Conservation (phyloP, 192 early-diverging fungal species). For the Endogone sp. region DNA sequence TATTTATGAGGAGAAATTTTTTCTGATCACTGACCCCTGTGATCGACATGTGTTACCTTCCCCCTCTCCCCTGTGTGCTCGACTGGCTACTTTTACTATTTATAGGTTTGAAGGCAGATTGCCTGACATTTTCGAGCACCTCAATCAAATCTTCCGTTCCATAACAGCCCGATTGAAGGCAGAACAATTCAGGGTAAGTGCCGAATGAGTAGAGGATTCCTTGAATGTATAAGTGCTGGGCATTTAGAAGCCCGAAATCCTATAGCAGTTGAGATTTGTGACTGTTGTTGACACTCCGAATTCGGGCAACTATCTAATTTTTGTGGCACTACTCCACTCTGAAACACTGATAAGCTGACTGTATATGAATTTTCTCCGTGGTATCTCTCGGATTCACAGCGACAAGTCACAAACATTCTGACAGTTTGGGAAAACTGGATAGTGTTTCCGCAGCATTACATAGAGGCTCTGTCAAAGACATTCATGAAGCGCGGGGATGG, state of each 20-base stretch:
- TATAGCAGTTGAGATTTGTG: neutral
- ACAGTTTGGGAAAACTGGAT: conserved; percentile 89
- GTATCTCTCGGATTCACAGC: conserved; percentile 20
- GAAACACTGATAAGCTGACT: no score
- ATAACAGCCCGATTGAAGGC: conserved; percentile 77
- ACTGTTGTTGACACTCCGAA: neutral
- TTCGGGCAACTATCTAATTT: neutral
- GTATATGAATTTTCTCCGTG: no score
- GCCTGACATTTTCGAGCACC: conserved; percentile 59
- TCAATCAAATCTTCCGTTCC: conserved; percentile 59
- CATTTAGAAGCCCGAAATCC: no score
- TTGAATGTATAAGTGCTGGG: no score
- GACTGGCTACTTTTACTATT: neutral
- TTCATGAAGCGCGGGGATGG: conserved; percentile 37
- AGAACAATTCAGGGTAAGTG: conserved; percentile 66
- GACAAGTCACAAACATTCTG: conserved; percentile 59
- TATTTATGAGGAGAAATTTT: neutral
- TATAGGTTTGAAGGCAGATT: conserved; percentile 57
- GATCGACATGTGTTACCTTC: no score
- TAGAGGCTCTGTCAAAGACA: conserved; percentile 45
- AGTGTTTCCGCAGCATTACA: conserved; percentile 71
- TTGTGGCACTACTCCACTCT: no score
- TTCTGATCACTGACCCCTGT: neutral
- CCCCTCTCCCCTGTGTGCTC: neutral
- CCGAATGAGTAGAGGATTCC: neutral